phyloP scores from a whole-genome alignment of 345 rosid species.

The Camelina neglecta region DNA sequence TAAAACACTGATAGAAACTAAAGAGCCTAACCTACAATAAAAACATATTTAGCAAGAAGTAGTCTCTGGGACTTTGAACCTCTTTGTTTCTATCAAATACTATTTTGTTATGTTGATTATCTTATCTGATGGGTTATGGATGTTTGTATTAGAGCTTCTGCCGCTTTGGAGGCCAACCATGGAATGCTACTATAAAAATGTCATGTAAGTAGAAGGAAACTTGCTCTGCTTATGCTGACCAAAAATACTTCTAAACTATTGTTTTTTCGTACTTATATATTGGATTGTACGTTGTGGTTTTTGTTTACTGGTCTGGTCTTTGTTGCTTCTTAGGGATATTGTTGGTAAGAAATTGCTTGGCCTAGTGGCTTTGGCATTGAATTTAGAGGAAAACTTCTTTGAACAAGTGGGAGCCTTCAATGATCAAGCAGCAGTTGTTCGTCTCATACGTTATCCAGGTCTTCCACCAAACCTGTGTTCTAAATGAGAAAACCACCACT shows the following conservation, averaged over 20 bases:
- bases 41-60: neutral
- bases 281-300: neutral
- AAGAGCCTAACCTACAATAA: neutral
- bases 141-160: constrained; percentile 54
- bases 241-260: neutral
- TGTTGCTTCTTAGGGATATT: constrained; percentile 50
- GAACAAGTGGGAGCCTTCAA: constrained; percentile 63
- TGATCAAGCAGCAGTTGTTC: constrained; percentile 52
- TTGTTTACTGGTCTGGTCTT: neutral
- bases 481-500: neutral
- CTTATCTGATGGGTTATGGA: constrained; percentile 35
- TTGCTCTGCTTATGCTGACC: neutral
- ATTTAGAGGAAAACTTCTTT: constrained; percentile 71
- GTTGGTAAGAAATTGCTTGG: constrained; percentile 58
- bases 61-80: neutral
- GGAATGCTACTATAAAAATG: constrained; percentile 57
- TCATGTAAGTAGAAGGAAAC: constrained; percentile 50
- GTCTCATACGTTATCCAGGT: constrained; percentile 84
- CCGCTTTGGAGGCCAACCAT: constrained; percentile 70
- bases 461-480: neutral
- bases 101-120: neutral
- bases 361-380: constrained; percentile 74
- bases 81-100: neutral
- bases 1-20: no score
- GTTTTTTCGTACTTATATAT: constrained; percentile 14